Base-by-base conservation (phyloP, 805 yeast species). In the Huiozyma naganishii region DNA sequence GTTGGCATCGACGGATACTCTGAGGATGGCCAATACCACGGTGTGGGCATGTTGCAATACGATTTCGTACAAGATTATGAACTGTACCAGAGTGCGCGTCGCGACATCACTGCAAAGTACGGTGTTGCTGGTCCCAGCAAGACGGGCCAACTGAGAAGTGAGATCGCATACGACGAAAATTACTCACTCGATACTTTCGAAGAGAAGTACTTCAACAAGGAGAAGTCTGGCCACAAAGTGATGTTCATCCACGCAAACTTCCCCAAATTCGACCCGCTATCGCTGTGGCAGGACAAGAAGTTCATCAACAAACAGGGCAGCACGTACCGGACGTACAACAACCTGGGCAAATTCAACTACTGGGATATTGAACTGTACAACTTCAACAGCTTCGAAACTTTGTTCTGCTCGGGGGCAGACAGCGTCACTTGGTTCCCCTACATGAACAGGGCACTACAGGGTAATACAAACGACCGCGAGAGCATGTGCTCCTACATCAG, bases 41-140 rank as follows among this genome's bases (percentile, higher is more conserved):
- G 89, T 13, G 74, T 79, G 9, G 86, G 83, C 4, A 84, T 85
- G 89, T 80, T 83, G 7, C 95, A 85, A 58, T 76, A 68, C 50
- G 78, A 81, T 55, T 86, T 89, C 4, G 62, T 70, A 13, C 75
- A 74, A 41, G 94, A 84, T 58, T 77, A 69, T 43, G 43, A 48
- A 35, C 52, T 49, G 30, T 52, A 50, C 32, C 29, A 47, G 13
- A 27, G 33, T 7, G 62, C 61, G 1, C 44, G 46, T 10, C 49
- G 46, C 12, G 53, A 46, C 2, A 50, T 58, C 12, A 42, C 46
- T 17, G 43, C 45, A 8, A 47, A 42, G 12, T 47, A 41, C 32
- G 45, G 44, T 7, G 12, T 36, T 17, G 23, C 13, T 13, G 23
- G 23, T 17, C 37, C 28, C 10, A 29, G 32, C 13, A 33, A 36